These are phyloP conservation scores for Backusella parvicylindrica DNA, from an alignment of 192 early-diverging fungal genomes.

Conservation along the genomic window DNA sequence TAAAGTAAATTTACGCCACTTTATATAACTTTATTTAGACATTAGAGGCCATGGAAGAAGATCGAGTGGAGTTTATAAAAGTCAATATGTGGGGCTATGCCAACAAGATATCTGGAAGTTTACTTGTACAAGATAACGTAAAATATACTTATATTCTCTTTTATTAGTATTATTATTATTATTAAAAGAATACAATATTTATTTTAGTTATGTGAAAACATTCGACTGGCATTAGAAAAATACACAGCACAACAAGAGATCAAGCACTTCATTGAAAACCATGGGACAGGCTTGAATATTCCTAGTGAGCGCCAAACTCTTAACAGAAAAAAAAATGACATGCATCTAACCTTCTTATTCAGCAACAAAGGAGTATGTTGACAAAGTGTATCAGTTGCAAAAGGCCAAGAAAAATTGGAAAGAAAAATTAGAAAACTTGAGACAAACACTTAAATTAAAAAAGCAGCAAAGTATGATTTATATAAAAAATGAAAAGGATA, in stretches of 20 bases:
- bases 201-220: conserved; percentile 17
- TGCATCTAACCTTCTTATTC: not conserved
- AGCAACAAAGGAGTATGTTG: not conserved
- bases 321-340: not conserved
- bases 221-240: conserved; percentile 3
- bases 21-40: not conserved
- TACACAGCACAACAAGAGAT: conserved; percentile 5
- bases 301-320: not conserved
- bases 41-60: conserved; percentile 11
- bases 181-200: too few species aligned
- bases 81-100: conserved; percentile 22
- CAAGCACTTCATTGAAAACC: not conserved
- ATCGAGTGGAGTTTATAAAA: conserved; percentile 16
- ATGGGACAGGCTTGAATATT: not conserved
- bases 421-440: not conserved
- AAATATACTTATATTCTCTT: not conserved
- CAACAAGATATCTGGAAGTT: conserved; percentile 9
- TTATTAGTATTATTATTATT: too few species aligned
- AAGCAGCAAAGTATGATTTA: not conserved
- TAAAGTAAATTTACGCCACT: not conserved
- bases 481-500: not conserved
- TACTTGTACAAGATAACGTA: conserved; percentile 22
- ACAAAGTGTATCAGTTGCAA: not conserved
- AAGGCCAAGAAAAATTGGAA: not conserved
- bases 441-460: not conserved